Conservation (phyloP, 2,329 filamentous ascomycete genomes). For the Passalora sequoiae region DNA sequence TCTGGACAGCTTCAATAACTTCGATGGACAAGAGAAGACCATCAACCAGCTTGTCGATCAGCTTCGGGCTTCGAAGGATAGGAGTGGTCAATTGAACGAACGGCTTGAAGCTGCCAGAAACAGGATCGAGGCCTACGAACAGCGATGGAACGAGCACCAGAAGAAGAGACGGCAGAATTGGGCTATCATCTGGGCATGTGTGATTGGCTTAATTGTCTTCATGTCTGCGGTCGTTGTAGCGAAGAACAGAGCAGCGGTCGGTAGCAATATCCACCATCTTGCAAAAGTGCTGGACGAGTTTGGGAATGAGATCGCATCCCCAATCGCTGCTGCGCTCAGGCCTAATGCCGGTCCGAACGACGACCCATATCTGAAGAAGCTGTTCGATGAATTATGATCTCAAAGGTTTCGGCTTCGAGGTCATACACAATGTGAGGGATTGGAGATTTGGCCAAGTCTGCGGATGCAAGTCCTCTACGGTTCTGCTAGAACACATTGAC, state of each 20-base stretch:
- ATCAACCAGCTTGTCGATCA: constrained; percentile 59
- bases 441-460: too few species aligned
- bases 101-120: constrained; percentile 60
- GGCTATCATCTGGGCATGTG: constrained; percentile 26
- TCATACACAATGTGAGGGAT: background rate
- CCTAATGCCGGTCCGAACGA: constrained; percentile 21
- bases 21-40: constrained; percentile 59
- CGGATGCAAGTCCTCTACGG: too few species aligned
- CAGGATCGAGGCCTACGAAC: constrained; percentile 63
- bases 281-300: constrained; percentile 19
- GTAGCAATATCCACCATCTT: constrained; percentile 16
- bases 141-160: constrained; percentile 62
- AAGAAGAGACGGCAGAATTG: constrained; percentile 47
- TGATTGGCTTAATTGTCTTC: constrained; percentile 23
- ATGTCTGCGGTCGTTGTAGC: constrained; percentile 25
- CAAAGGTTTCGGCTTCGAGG: background rate
- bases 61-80: constrained; percentile 56
- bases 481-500: too few species aligned
- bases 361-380: constrained; percentile 27
- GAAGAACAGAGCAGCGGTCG: constrained; percentile 24
- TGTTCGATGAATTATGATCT: constrained; percentile 31
- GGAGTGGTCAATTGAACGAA: constrained; percentile 55
- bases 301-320: constrained; percentile 18
- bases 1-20: constrained; percentile 56
- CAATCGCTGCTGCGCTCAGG: constrained; percentile 16